A percentile compares a stretch with the other conserved stretches of the same genome.
Evolutionary conservation across 1,139 yeast genomes (phyloP).

Genomic region (Yamadazyma trypodendri): DNA sequence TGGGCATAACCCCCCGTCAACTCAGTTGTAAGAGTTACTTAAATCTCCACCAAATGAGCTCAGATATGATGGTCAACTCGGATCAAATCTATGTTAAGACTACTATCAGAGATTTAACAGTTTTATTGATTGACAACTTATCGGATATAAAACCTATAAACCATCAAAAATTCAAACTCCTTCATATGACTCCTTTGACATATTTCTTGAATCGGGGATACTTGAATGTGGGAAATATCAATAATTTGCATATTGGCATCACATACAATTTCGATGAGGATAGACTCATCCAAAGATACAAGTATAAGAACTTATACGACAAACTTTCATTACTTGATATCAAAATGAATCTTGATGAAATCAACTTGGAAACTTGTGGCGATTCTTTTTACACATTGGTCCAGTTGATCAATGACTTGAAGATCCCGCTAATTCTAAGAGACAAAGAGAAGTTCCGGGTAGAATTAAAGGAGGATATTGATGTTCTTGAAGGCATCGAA

Average conservation of each 20-base stretch:
- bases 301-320: constrained; percentile 12
- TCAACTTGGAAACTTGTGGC: constrained; percentile 68
- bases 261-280: constrained; percentile 25
- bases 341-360: constrained; percentile 48
- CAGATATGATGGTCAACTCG: constrained; percentile 42
- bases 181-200: constrained; percentile 11
- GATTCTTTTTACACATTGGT: constrained; percentile 76
- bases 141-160: constrained; percentile 22
- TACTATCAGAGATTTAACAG: constrained; percentile 43
- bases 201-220: constrained; percentile 38
- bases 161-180: neutral
- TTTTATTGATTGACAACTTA: constrained; percentile 60
- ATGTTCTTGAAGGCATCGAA: constrained; percentile 52
- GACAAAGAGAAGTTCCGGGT: constrained; percentile 57
- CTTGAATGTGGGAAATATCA: constrained; percentile 44
- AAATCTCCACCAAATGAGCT: constrained; percentile 50
- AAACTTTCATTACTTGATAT: constrained; percentile 36
- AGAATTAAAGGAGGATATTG: constrained; percentile 31
- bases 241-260: constrained; percentile 41
- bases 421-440: constrained; percentile 59
- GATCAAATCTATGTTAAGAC: constrained; percentile 38
- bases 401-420: constrained; percentile 69
- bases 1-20: constrained; percentile 61
- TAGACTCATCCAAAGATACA: constrained; percentile 5
- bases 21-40: constrained; percentile 53